Evolutionary conservation across 345 rosid genomes (phyloP), one percentile per base, ranked within the genome.

Genomic region (Brassica nigra): DNA sequence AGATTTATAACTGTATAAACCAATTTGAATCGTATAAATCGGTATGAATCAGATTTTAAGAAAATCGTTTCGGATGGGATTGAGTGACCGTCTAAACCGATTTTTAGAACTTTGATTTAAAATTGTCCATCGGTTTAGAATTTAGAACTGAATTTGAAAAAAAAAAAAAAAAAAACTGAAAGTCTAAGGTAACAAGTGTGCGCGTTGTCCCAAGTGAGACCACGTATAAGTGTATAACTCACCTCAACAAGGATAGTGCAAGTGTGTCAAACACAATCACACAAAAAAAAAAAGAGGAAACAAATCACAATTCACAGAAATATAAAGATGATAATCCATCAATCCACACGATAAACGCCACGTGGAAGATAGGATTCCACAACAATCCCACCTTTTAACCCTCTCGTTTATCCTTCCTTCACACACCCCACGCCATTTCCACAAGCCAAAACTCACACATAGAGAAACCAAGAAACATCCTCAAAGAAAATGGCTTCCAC

Each of bases 321-420:
- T n/a, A 7, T 4, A 3, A 31, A n/a, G 78, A 66, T 2, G 70
- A 91, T 91, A 92, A 89, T 62, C 85, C 44, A 68, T 2, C 42
- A 15, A 73, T 12, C 87, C 89, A 85, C 81, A 37, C 30, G 8
- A 18, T 55, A 8, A 2, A 6, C 76, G 97, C 90, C 99, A 91
- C 87, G 88, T 90, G 92, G 86, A 84, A 82, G 86, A 85, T 88
- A 82, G 78, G 84, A 11, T 81, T 70, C 55, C 39, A 68, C 76
- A 62, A 10, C 49, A 70, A 37, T 14, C 78, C 67, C 65, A 78
- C 77, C 68, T 18, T 72, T 72, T 55, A 70, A 55, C 5, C 71
- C 27, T 23, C 27, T 23, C 27, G 27, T 23, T 23, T 23, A 23
- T 23, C 27, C 27, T 23, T 8, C 12, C 44, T 30, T 82, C 82